Conservation (phyloP, 2,329 filamentous ascomycete genomes). For the Hypoxylon sp. region DNA sequence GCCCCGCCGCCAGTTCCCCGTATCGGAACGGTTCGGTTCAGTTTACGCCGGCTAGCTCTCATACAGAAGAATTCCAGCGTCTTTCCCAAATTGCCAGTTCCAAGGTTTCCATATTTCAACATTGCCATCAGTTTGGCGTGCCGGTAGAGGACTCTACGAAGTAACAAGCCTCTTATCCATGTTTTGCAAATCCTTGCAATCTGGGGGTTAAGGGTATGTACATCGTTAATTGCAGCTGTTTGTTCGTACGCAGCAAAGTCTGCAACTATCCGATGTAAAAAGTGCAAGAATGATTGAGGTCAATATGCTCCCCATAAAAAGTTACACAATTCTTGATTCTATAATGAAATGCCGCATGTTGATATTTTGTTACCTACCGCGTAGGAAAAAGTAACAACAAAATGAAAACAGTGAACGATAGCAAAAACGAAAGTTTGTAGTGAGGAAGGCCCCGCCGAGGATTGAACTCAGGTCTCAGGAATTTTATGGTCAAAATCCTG, state of each 20-base stretch:
- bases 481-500: slow-evolving; percentile 46
- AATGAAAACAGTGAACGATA: background rate
- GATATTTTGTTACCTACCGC: background rate
- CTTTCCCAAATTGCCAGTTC: background rate
- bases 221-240: background rate
- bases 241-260: background rate
- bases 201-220: background rate
- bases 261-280: background rate
- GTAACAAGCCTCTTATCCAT: background rate
- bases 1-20: slow-evolving; percentile 42
- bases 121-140: background rate
- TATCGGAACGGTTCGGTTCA: slow-evolving; percentile 38
- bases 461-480: slow-evolving; percentile 50
- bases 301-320: background rate
- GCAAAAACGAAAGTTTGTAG: slow-evolving; percentile 16
- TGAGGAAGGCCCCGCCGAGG: slow-evolving; percentile 46
- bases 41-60: slow-evolving; percentile 18
- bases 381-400: background rate
- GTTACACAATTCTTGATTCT: background rate
- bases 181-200: background rate
- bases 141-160: background rate
- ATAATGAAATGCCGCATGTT: background rate
- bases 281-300: background rate
- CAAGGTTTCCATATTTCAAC: background rate
- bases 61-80: background rate